Evolutionary conservation across 768 basidiomycete genomes (phyloP).

Genomic region (Suillus bovinus): DNA sequence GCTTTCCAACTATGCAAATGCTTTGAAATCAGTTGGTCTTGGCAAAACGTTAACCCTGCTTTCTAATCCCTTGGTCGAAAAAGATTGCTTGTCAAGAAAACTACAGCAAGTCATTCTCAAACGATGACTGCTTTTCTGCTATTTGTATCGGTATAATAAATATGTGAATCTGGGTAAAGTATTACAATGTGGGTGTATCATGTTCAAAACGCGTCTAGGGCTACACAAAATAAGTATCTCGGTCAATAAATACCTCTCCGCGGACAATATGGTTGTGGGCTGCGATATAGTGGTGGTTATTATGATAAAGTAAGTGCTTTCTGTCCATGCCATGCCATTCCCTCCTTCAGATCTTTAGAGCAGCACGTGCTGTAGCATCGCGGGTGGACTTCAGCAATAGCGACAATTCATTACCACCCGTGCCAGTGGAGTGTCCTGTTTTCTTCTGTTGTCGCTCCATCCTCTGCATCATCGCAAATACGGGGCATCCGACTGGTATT

Average conservation of each 20-base stretch:
- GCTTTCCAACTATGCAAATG: neutral
- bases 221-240: constrained; percentile 25
- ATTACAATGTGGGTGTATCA: constrained; percentile 20
- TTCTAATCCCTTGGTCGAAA: neutral
- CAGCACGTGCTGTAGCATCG: constrained; percentile 76
- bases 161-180: constrained; percentile 7
- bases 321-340: neutral
- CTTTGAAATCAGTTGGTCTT: neutral
- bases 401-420: constrained; percentile 86
- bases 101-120: neutral
- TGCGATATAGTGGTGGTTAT: constrained; percentile 14
- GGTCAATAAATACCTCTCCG: constrained; percentile 27
- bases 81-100: constrained; percentile 1
- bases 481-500: constrained; percentile 49
- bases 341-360: constrained; percentile 43
- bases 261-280: constrained; percentile 9
- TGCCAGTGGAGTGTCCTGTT: constrained; percentile 68
- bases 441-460: constrained; percentile 43
- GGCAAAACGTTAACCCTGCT: neutral
- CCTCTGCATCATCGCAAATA: constrained; percentile 54
- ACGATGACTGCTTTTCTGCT: neutral
- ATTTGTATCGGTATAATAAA: neutral
- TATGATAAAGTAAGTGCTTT: neutral
- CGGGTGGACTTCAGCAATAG: constrained; percentile 84
- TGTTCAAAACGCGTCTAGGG: constrained; percentile 19